phyloP scores from a whole-genome alignment of 1,284 basidiomycete species.

The Melampsora americana region DNA sequence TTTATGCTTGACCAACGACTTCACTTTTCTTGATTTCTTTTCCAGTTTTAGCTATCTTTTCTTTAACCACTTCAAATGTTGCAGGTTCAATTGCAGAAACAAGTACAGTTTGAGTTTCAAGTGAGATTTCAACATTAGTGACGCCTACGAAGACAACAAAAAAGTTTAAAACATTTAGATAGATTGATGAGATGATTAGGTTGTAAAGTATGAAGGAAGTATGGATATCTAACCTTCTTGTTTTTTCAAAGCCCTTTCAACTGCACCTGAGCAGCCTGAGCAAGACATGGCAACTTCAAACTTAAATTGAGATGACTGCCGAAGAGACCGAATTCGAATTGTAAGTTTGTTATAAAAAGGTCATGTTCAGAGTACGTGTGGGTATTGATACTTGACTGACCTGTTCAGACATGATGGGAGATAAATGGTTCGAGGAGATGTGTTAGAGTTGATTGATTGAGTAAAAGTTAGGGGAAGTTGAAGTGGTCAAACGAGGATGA shows the following conservation, averaged over 20 bases:
- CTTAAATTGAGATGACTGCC: constrained; percentile 12
- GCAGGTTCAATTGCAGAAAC: constrained; percentile 27
- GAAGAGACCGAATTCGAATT: background rate
- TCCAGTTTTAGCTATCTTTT: constrained; percentile 41
- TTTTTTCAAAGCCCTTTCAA: constrained; percentile 42
- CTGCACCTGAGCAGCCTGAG: constrained; percentile 39
- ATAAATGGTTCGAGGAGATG: background rate
- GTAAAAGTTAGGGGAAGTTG: background rate
- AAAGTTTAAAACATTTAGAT: too few species aligned
- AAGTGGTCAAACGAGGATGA: background rate
- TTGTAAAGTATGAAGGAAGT: background rate
- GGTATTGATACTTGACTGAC: background rate
- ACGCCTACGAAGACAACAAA: constrained; percentile 29
- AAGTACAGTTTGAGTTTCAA: constrained; percentile 44
- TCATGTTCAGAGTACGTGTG: background rate
- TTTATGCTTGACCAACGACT: background rate
- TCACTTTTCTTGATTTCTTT: constrained; percentile 42
- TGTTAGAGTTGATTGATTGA: background rate
- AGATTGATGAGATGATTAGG: background rate
- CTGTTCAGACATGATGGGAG: constrained; percentile 6
- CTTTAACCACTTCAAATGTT: constrained; percentile 41
- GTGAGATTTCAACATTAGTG: constrained; percentile 41
- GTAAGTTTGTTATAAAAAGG: background rate
- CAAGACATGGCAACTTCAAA: constrained; percentile 42
- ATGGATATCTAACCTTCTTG: constrained; percentile 36